Evolutionary conservation across 768 basidiomycete genomes (phyloP).

Genomic region (Pleurotus ostreatus): DNA sequence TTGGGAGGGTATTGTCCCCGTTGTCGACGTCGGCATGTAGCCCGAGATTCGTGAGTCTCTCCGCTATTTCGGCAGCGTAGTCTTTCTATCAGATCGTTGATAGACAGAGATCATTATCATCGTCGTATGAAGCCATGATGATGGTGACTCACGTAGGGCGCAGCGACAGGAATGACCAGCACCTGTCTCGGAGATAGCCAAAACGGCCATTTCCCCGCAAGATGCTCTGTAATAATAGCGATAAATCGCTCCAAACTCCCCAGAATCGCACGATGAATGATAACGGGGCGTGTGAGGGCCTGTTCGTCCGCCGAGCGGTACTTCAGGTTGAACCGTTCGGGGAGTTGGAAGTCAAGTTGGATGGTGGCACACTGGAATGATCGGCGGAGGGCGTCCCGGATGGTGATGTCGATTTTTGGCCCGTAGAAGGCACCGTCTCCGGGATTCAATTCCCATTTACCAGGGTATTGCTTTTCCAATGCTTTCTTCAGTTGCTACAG

Average conservation of each 20-base stretch:
- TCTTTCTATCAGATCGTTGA: slow-evolving; percentile 56
- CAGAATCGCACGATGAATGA: slow-evolving; percentile 96
- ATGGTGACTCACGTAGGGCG: slow-evolving; percentile 66
- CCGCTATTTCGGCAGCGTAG: slow-evolving; percentile 80
- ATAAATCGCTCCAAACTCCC: slow-evolving; percentile 95
- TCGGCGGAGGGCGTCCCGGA: slow-evolving; percentile 86
- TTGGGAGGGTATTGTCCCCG: slow-evolving; percentile 85
- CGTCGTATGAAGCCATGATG: background rate
- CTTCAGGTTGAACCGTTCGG: slow-evolving; percentile 92
- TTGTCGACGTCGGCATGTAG: slow-evolving; percentile 92
- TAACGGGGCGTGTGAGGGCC: slow-evolving; percentile 78
- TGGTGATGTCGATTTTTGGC: slow-evolving; percentile 97
- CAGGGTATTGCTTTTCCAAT: slow-evolving; percentile 81
- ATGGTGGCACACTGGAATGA: slow-evolving; percentile 99
- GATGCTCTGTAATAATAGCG: slow-evolving; percentile 95
- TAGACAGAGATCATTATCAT: background rate
- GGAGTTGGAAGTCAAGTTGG: slow-evolving; percentile 98
- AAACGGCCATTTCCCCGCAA: slow-evolving; percentile 99
- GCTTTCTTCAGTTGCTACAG: slow-evolving; percentile 76
- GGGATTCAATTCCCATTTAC: slow-evolving; percentile 89
- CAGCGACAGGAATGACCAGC: slow-evolving; percentile 89
- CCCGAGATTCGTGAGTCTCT: slow-evolving; percentile 62
- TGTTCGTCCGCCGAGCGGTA: slow-evolving; percentile 79
- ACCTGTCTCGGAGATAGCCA: slow-evolving; percentile 98
- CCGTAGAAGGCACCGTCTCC: slow-evolving; percentile 99